Conservation (phyloP, 371 early-diverging fungal species). For the Zychaea mexicana region DNA sequence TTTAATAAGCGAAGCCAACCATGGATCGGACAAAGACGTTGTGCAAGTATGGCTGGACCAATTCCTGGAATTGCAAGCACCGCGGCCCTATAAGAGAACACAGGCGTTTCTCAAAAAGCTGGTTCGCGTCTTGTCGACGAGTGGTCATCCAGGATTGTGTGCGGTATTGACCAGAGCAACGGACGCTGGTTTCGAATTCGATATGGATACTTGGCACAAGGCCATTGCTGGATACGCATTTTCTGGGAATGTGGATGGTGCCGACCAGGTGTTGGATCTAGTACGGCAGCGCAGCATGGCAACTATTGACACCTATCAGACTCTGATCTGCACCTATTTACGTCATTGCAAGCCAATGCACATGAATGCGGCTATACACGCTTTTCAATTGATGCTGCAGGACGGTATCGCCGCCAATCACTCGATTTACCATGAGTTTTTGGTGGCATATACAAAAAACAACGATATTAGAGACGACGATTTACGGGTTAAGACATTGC, state of each 20-base stretch:
- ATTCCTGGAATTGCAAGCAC: slow-evolving; percentile 10
- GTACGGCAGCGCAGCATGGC: slow-evolving; percentile 1
- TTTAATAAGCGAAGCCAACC: slow-evolving; percentile 10
- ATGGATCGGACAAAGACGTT: background rate
- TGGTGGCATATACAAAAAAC: slow-evolving; percentile 11
- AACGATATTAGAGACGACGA: slow-evolving; percentile 3
- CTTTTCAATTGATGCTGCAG: slow-evolving; percentile 18
- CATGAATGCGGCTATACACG: slow-evolving; percentile 18
- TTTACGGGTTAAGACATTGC: slow-evolving; percentile 13
- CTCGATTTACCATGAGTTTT: slow-evolving; percentile 10
- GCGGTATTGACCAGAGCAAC: background rate
- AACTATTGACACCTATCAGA: slow-evolving; percentile 5
- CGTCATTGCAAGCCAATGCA: background rate
- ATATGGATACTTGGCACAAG: slow-evolving; percentile 12
- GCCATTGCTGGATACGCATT: slow-evolving; percentile 5
- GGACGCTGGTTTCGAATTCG: slow-evolving; percentile 3
- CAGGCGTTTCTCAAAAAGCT: slow-evolving; percentile 5
- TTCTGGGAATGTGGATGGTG: slow-evolving; percentile 10
- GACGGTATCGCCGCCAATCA: slow-evolving; percentile 7
- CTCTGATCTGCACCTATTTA: slow-evolving; percentile 13
- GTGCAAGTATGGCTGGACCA: slow-evolving; percentile 8
- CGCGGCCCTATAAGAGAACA: slow-evolving; percentile 3
- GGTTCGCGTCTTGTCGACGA: slow-evolving; percentile 8
- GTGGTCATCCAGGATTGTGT: slow-evolving; percentile 10
- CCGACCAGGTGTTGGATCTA: slow-evolving; percentile 11